Percentiles rank a stretch among this genome's conserved stretches.
Conservation (phyloP, 1,284 basidiomycete species). For the Tilletia setariae region DNA sequence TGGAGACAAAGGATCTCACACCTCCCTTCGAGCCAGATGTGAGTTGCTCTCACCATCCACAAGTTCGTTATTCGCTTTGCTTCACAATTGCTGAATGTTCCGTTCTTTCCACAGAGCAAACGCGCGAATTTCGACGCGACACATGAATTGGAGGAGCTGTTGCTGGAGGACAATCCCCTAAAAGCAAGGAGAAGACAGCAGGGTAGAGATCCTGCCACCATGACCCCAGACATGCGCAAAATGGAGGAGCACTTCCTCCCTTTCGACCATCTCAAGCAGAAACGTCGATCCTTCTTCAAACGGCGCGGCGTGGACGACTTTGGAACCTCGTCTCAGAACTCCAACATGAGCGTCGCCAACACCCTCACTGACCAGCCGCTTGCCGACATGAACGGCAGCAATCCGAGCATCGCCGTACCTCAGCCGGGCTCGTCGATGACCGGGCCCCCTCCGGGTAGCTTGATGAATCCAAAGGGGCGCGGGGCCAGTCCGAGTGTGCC, state of each 20-base stretch:
- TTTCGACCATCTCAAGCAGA: slow-evolving; percentile 48
- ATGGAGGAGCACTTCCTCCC: slow-evolving; percentile 80
- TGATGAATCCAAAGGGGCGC: too few relatives aligned
- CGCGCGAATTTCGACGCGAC: slow-evolving; percentile 99
- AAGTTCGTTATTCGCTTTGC: background rate
- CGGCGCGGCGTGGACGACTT: slow-evolving; percentile 19
- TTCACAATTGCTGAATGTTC: background rate
- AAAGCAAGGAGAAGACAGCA: slow-evolving; percentile 90
- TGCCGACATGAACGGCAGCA: slow-evolving; percentile 29
- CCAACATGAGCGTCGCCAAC: slow-evolving; percentile 24
- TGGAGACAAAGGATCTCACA: slow-evolving; percentile 69
- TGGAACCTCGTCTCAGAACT: slow-evolving; percentile 30
- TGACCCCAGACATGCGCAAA: slow-evolving; percentile 85
- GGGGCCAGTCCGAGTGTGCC: too few relatives aligned
- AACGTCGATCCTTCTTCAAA: slow-evolving; percentile 40
- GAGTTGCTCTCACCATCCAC: slow-evolving; percentile 51
- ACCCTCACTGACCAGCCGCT: slow-evolving; percentile 45
- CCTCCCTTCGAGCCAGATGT: slow-evolving; percentile 92
- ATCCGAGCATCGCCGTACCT: background rate
- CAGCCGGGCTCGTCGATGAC: slow-evolving; percentile 1
- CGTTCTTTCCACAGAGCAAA: slow-evolving; percentile 65
- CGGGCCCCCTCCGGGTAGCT: too few relatives aligned
- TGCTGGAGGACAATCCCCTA: slow-evolving; percentile 93
- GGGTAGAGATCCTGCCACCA: slow-evolving; percentile 75
- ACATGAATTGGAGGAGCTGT: slow-evolving; percentile 90